These are phyloP conservation scores for Phaseolus coccineus DNA, from an alignment of 331 rosid genomes.

Conservation along the genomic window DNA sequence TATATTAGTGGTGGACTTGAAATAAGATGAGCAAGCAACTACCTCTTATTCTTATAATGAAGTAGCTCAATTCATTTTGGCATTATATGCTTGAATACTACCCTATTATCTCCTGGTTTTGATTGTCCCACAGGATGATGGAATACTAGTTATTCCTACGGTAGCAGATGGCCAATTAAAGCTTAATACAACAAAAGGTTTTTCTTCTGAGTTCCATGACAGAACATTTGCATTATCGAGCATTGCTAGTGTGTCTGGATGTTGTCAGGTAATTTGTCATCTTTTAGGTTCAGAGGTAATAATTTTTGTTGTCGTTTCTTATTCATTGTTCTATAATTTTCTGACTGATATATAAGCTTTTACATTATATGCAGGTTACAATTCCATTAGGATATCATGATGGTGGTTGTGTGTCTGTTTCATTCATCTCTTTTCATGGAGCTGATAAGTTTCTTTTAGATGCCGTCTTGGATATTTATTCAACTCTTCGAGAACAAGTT, in stretches of 20 bases:
- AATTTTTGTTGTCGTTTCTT: neutral
- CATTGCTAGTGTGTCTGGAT: constrained; percentile 7
- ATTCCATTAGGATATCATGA: constrained; percentile 15
- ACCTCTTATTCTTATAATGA: constrained; percentile 9
- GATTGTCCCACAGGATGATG: constrained; percentile 13
- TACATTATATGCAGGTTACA: constrained; percentile 14
- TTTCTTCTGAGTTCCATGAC: constrained; percentile 15
- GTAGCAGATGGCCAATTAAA: neutral
- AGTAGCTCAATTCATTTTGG: neutral
- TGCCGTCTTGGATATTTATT: constrained; percentile 2
- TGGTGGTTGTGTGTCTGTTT: neutral
- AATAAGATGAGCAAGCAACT: constrained; percentile 25
- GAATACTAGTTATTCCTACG: neutral
- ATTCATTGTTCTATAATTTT: neutral
- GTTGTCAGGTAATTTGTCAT: constrained; percentile 12
- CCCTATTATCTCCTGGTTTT: neutral
- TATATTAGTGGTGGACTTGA: constrained; percentile 1
- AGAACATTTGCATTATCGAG: constrained; percentile 4
- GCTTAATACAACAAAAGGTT: constrained; percentile 6
- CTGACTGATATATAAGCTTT: neutral
- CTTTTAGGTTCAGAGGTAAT: constrained; percentile 5
- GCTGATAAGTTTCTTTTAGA: constrained; percentile 16
- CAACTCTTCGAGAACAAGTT: constrained; percentile 7
- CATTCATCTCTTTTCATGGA: constrained; percentile 5
- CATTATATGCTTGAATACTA: neutral